Conservation (phyloP, 768 basidiomycete species). For the Amylocystis lapponica region DNA sequence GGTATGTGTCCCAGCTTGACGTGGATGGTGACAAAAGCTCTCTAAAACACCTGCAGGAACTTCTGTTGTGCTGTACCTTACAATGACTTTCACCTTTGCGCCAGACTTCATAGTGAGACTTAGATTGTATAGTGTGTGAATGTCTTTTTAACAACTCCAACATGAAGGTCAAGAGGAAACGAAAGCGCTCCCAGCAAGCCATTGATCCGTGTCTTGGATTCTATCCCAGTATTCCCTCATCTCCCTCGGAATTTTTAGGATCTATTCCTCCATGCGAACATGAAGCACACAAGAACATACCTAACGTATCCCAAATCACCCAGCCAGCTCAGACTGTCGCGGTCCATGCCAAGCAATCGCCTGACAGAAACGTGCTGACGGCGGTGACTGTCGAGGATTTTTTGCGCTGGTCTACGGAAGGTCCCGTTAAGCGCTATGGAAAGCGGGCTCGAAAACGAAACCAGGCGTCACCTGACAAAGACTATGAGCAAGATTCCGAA, state of each 20-base stretch:
- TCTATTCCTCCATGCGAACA: no score
- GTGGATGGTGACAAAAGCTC: no score
- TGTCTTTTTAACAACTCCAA: no score
- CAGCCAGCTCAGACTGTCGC: background rate
- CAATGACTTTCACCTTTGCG: conserved; percentile 4
- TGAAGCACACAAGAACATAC: no score
- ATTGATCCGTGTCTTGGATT: conserved; percentile 5
- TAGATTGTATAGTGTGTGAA: no score
- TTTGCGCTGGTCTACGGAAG: conserved; percentile 57
- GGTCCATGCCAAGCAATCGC: background rate
- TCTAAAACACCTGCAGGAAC: no score
- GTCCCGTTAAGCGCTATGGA: background rate
- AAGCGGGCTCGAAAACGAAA: background rate
- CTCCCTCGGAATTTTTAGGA: no score
- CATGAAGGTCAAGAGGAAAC: conserved; percentile 4
- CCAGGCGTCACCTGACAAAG: background rate
- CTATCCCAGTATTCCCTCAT: background rate
- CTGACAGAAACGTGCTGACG: background rate
- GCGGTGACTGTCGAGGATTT: conserved; percentile 59
- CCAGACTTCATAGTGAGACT: conserved; percentile 10
- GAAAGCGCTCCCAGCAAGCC: background rate
- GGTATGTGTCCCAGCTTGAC: no score
- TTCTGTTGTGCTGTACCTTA: background rate
- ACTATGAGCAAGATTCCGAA: background rate
- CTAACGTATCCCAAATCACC: no score